Conservation (phyloP, 2,329 filamentous ascomycete species). For the Calonectria honghensis region DNA sequence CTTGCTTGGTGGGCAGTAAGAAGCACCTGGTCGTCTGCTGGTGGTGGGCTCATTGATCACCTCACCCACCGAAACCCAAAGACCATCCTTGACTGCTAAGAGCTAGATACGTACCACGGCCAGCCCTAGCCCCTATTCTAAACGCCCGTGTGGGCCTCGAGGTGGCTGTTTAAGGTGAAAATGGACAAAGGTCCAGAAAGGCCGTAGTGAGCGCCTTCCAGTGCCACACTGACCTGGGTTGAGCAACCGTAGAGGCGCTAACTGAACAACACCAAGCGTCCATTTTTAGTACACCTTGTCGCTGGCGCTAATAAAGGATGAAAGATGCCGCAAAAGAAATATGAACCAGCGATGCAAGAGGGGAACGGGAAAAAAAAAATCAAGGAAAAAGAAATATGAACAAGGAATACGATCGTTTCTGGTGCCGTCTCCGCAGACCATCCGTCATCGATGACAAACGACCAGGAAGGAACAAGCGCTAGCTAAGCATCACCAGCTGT, state of each 20-base stretch:
- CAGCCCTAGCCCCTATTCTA: slow-evolving; percentile 49
- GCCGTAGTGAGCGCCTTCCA: slow-evolving; percentile 44
- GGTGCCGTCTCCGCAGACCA: slow-evolving; percentile 44
- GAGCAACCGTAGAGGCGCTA: slow-evolving; percentile 36
- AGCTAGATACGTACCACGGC: slow-evolving; percentile 3
- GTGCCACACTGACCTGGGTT: slow-evolving; percentile 38
- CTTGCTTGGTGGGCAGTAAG: slow-evolving; percentile 40
- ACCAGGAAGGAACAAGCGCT: slow-evolving; percentile 18
- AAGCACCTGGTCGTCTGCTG: slow-evolving; percentile 46
- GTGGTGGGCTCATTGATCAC: slow-evolving; percentile 54
- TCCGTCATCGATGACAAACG: slow-evolving; percentile 28
- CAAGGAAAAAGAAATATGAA: slow-evolving; percentile 46
- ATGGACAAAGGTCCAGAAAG: slow-evolving; percentile 45
- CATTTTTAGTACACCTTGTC: slow-evolving; percentile 40
- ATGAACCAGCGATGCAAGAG: slow-evolving; percentile 23
- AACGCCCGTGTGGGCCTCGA: slow-evolving; percentile 45
- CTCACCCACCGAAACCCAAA: slow-evolving; percentile 50
- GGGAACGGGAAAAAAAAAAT: slow-evolving; percentile 14
- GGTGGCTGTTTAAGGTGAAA: slow-evolving; percentile 46
- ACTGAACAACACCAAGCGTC: slow-evolving; percentile 34
- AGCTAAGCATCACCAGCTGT: slow-evolving; percentile 28
- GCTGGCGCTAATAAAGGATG: slow-evolving; percentile 38
- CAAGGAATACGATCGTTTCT: slow-evolving; percentile 39
- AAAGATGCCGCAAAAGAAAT: slow-evolving; percentile 43
- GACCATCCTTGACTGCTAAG: slow-evolving; percentile 37